Conservation (phyloP, 2,329 filamentous ascomycete genomes). For the Akanthomyces dipterigenus region DNA sequence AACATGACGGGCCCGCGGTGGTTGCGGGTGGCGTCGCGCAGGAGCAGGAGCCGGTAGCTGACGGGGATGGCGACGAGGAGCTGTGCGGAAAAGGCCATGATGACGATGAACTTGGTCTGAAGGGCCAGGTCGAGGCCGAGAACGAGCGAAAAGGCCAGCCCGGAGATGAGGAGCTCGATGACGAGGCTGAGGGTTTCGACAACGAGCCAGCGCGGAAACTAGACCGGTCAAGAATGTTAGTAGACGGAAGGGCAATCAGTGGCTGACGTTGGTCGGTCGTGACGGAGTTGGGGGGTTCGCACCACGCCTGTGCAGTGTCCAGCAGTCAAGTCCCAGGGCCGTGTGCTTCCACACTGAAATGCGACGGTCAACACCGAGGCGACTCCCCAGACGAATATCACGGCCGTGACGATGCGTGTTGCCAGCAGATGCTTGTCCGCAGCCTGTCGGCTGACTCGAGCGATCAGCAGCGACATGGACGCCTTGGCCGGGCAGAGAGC, state of each 20-base stretch:
- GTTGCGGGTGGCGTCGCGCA: conserved; percentile 4
- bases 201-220: conserved; percentile 14
- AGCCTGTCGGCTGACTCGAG: conserved; percentile 13
- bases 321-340: conserved; percentile 11
- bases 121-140: conserved; percentile 14
- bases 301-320: conserved; percentile 9
- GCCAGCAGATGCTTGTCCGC: conserved; percentile 11
- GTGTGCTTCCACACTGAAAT: conserved; percentile 12
- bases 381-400: conserved; percentile 11
- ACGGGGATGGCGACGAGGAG: conserved; percentile 16
- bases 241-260: neutral
- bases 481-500: conserved; percentile 15
- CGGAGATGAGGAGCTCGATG: conserved; percentile 13
- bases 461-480: conserved; percentile 16
- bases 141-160: conserved; percentile 14
- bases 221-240: neutral
- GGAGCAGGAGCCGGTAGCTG: conserved; percentile 11
- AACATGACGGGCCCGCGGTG: neutral
- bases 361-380: conserved; percentile 8
- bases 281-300: neutral
- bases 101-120: conserved; percentile 14
- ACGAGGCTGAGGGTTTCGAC: conserved; percentile 14
- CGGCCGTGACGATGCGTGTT: conserved; percentile 8
- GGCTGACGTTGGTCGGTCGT: no score
- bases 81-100: conserved; percentile 16